Percentiles rank a stretch among this genome's conserved stretches.
Evolutionary conservation across 1,284 basidiomycete genomes (phyloP).

Genomic region (Athelia psychrophila): DNA sequence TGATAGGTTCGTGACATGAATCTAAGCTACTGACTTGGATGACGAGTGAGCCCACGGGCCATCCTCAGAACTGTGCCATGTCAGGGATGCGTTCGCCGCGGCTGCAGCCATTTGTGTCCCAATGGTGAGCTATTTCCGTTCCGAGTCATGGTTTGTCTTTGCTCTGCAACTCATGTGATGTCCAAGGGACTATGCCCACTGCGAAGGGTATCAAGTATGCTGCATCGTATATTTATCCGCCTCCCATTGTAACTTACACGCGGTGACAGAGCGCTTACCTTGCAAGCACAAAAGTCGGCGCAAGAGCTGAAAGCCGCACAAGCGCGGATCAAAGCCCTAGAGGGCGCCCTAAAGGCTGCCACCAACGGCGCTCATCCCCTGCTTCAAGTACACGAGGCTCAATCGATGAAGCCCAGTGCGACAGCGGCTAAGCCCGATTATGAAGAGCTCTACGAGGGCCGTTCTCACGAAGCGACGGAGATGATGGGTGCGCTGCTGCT

Average conservation of each 20-base stretch:
- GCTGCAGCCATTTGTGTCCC: slow-evolving; percentile 51
- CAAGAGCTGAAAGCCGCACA: slow-evolving; percentile 43
- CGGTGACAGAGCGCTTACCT: slow-evolving; percentile 40
- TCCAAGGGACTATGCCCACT: slow-evolving; percentile 46
- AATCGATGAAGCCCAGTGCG: slow-evolving; percentile 5
- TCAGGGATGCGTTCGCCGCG: slow-evolving; percentile 46
- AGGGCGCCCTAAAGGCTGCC: slow-evolving; percentile 38
- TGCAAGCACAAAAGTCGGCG: slow-evolving; percentile 40
- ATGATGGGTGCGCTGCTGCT: slow-evolving; percentile 43
- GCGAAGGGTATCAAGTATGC: slow-evolving; percentile 59
- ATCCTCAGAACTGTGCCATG: slow-evolving; percentile 46
- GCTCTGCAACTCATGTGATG: not conserved
- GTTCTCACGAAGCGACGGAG: slow-evolving; percentile 21
- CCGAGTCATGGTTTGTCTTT: not conserved
- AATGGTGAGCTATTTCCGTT: slow-evolving; percentile 33
- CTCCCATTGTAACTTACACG: slow-evolving; percentile 2
- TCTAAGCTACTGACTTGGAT: no score
- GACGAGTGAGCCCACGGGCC: not conserved
- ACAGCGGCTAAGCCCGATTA: not conserved
- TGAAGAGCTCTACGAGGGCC: slow-evolving; percentile 20
- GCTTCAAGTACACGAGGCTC: not conserved
- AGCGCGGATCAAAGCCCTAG: slow-evolving; percentile 54
- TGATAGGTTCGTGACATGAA: slow-evolving; percentile 35
- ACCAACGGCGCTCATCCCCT: slow-evolving; percentile 4
- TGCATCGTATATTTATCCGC: not conserved